phyloP scores from a whole-genome alignment of 768 basidiomycete genomes.

The Pisolithus tinctorius region DNA sequence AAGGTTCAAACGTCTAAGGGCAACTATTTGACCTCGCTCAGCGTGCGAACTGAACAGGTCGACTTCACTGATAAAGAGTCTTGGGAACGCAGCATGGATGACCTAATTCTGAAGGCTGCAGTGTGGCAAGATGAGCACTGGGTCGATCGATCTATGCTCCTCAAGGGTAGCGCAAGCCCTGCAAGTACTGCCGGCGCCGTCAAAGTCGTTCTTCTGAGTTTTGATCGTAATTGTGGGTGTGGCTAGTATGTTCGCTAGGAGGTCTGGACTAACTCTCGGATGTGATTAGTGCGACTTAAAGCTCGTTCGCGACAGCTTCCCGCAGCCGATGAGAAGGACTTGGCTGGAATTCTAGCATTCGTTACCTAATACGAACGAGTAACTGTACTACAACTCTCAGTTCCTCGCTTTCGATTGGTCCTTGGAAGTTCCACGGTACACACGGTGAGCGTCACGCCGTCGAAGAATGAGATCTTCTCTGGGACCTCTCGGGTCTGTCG shows the following conservation, averaged over 20 bases:
- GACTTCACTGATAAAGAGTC: conserved; percentile 50
- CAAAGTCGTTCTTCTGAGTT: conserved; percentile 84
- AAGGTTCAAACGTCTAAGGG: conserved; percentile 95
- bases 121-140: conserved; percentile 94
- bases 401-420: neutral
- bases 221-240: conserved; percentile 86
- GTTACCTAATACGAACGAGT: conserved; percentile 16
- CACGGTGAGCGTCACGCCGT: no score
- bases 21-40: conserved; percentile 83
- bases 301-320: conserved; percentile 81
- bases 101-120: conserved; percentile 87
- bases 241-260: conserved; percentile 7
- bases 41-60: conserved; percentile 76
- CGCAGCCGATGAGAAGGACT: conserved; percentile 80
- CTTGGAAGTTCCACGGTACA: neutral
- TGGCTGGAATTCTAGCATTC: conserved; percentile 58
- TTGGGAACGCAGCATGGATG: conserved; percentile 83
- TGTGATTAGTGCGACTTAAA: conserved; percentile 73
- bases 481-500: neutral
- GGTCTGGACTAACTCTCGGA: conserved; percentile 6
- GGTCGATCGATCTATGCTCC: conserved; percentile 72
- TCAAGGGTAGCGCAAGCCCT: conserved; percentile 35
- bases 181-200: conserved; percentile 43
- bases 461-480: conserved; percentile 2
- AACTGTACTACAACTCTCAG: neutral